Conservation (phyloP, 192 early-diverging fungal species). For the Gaertneriomyces sp. region DNA sequence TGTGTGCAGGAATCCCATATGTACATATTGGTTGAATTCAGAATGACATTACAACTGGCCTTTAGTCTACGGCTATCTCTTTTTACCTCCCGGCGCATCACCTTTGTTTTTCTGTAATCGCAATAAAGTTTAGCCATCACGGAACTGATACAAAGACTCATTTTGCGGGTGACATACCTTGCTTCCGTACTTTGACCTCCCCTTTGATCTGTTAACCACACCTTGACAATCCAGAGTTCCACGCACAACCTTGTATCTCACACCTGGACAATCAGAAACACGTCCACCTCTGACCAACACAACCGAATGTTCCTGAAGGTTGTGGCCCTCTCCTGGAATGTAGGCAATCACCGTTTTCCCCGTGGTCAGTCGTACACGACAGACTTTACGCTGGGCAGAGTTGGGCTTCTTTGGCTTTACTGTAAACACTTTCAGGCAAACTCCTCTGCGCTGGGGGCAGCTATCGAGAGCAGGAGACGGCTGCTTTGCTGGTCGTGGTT, state of each 20-base stretch:
- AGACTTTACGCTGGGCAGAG: slow-evolving; percentile 92
- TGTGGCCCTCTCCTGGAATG: slow-evolving; percentile 98
- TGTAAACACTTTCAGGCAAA: slow-evolving; percentile 92
- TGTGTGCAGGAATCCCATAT: too few species aligned
- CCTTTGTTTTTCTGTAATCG: too few species aligned
- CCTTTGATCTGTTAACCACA: slow-evolving; percentile 75
- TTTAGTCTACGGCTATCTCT: too few species aligned
- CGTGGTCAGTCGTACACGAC: slow-evolving; percentile 86
- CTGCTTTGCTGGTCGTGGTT: slow-evolving; percentile 58
- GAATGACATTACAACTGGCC: too few species aligned
- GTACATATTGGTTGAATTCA: too few species aligned
- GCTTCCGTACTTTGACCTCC: slow-evolving; percentile 91
- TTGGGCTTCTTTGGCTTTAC: slow-evolving; percentile 99
- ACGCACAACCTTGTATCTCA: slow-evolving; percentile 88
- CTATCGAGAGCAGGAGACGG: slow-evolving; percentile 81
- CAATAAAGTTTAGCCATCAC: too few species aligned
- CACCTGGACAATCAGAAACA: slow-evolving; percentile 96
- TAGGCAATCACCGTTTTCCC: slow-evolving; percentile 90
- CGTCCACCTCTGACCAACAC: slow-evolving; percentile 93
- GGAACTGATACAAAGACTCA: too few species aligned
- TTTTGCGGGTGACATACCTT: slow-evolving; percentile 48
- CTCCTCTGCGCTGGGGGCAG: slow-evolving; percentile 87
- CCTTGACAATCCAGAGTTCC: slow-evolving; percentile 94
- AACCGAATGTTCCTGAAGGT: slow-evolving; percentile 95
- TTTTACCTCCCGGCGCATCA: too few species aligned